Conservation (phyloP, 225 moss, liverwort and hornwort species). For the Asterella californica region DNA sequence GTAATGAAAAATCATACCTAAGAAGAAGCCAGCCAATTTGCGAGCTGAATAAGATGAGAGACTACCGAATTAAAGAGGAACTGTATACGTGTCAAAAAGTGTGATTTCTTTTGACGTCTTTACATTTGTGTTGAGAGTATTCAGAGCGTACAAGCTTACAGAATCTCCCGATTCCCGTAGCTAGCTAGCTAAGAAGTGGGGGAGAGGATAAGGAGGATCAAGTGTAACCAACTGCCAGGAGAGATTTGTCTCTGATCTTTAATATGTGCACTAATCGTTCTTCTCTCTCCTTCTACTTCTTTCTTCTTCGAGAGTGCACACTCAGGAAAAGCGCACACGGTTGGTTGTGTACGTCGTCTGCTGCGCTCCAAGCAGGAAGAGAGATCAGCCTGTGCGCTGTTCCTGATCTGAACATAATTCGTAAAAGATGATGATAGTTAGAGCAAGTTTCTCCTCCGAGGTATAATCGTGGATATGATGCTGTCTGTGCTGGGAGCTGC, state of each 20-base stretch:
- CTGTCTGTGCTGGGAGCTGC: neutral
- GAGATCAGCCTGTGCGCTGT: conserved; percentile 13
- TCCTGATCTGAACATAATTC: conserved; percentile 17
- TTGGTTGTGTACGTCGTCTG: neutral
- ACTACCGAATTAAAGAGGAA: neutral
- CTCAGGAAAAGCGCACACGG: conserved; percentile 38
- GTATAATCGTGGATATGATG: conserved; percentile 1
- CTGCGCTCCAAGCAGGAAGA: neutral
- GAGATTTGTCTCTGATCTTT: neutral
- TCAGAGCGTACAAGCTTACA: conserved; percentile 1
- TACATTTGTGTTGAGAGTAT: conserved; percentile 7
- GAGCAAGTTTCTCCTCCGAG: conserved; percentile 2
- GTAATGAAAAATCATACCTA: no score
- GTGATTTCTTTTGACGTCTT: neutral
- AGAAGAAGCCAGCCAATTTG: no score
- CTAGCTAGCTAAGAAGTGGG: neutral
- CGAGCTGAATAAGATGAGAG: no score
- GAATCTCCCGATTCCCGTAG: neutral
- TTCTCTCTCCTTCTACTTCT: no score
- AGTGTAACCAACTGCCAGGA: neutral
- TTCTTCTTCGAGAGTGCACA: conserved; percentile 37
- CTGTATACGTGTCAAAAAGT: conserved; percentile 16
- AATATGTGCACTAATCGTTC: conserved; percentile 15
- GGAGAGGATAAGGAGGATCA: neutral
- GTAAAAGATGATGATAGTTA: neutral